These are phyloP conservation scores for Aspergillus sp. DNA, from an alignment of 2,329 filamentous ascomycete species.

Conservation along the genomic window DNA sequence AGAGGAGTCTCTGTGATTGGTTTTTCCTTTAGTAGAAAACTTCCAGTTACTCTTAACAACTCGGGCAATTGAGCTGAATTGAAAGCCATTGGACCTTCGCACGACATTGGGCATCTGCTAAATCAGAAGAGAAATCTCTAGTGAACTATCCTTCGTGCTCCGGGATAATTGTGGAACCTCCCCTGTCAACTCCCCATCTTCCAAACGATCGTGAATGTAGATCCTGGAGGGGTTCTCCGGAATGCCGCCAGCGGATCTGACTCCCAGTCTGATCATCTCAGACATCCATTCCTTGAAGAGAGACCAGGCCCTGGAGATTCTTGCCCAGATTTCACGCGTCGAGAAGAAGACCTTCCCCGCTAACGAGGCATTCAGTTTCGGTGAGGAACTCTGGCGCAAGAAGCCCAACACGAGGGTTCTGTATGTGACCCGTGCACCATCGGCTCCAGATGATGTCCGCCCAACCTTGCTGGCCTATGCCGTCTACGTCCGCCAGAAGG, in stretches of 20 bases:
- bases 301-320: constrained; percentile 37
- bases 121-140: not conserved
- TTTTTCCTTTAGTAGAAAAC: too few relatives aligned
- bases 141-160: not conserved
- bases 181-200: constrained; percentile 6
- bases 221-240: constrained; percentile 21
- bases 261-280: constrained; percentile 28
- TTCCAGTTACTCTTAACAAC: not conserved
- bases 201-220: constrained; percentile 23
- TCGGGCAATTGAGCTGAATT: not conserved
- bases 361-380: constrained; percentile 54
- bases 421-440: constrained; percentile 28
- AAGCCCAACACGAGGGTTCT: constrained; percentile 52
- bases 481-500: constrained; percentile 49
- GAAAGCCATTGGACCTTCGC: not conserved
- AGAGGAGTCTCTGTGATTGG: too few relatives aligned
- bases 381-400: constrained; percentile 47
- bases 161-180: not conserved
- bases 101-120: not conserved
- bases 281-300: constrained; percentile 42
- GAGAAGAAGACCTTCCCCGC: constrained; percentile 55
- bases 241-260: constrained; percentile 23
- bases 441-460: constrained; percentile 14
- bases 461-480: constrained; percentile 48
- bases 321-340: constrained; percentile 40